Base-by-base conservation (phyloP, 176 grass and related monocot genomes). In the Oryza australiensis region DNA sequence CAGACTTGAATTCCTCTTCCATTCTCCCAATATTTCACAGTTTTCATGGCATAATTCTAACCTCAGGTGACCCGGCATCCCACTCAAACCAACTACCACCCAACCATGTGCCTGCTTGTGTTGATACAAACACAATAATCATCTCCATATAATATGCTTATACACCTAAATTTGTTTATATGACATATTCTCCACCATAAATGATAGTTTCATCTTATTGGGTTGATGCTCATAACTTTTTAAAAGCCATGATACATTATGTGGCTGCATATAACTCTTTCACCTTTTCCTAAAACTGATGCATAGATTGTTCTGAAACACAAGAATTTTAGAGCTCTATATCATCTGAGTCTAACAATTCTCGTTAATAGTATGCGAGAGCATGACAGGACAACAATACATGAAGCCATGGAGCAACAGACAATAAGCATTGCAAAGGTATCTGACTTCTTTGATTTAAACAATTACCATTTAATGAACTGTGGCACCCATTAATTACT, bases 381-480 rank as follows among this genome's bases (percentile, higher is more conserved):
- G 67, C 95, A 98, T 91, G 95, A 98, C 63, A 94, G 95, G 85
- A 91, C 95, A 79, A 94, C 95, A 78, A 98, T 98, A 93, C 95
- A 98, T 77, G 95, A 98, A 89, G 95, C 95, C 73, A 98, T 98
- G 92, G 95, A 98, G 69, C 95, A 98, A 77, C 95, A 98, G 80
- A 98, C 95, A 75, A 94, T 98, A 89, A 98, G 95, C 65, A 78
- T 98, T 59, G 95, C 95, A 0, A 98, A 98, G 95, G 95, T 98
- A 91, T 18, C 18, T 55, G 73, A 16, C 51, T 28, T 82, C 33
- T 72, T 80, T 82, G 5, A 82, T 41, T 65, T 13, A 30, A 8
- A 35, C 30, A 14, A 55, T 29, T 68, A 4, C 4, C 72, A 66
- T 46, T 77, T 81, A 55, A 26, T 79, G 30, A 51, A 6, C 16